These are phyloP conservation scores for Botryotinia globosa DNA, from an alignment of 2,329 filamentous ascomycete genomes.

Conservation along the genomic window DNA sequence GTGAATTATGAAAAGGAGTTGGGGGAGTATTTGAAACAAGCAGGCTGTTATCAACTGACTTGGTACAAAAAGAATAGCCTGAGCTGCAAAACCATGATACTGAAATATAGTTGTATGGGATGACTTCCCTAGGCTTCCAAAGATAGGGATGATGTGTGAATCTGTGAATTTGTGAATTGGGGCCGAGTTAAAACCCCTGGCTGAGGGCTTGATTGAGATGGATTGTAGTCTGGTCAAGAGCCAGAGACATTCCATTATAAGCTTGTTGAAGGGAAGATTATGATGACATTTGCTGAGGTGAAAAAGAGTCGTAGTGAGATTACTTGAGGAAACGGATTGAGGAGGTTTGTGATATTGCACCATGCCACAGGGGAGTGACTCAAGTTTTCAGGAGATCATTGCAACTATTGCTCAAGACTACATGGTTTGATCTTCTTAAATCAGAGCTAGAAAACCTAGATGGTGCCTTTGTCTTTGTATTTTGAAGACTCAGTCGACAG, in stretches of 20 bases:
- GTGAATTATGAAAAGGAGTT: not conserved
- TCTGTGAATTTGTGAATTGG: not conserved
- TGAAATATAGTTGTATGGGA: not conserved
- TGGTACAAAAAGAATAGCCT: rapidly evolving
- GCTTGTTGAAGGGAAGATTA: no score
- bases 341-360: not conserved
- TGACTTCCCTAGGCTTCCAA: not conserved
- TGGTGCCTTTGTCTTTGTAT: not conserved
- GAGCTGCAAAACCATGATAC: not conserved
- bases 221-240: no score
- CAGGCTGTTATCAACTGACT: not conserved
- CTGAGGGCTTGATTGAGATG: no score
- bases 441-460: not conserved
- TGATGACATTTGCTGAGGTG: no score
- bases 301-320: not conserved
- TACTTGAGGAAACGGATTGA: not conserved
- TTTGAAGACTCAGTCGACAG: not conserved
- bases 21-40: no score
- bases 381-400: not conserved
- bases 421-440: not conserved
- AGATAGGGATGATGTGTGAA: not conserved
- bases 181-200: no score
- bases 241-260: no score
- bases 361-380: not conserved
- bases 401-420: not conserved